phyloP scores from a whole-genome alignment of 352 stramenopile species.

The Globisporangium canariense region DNA sequence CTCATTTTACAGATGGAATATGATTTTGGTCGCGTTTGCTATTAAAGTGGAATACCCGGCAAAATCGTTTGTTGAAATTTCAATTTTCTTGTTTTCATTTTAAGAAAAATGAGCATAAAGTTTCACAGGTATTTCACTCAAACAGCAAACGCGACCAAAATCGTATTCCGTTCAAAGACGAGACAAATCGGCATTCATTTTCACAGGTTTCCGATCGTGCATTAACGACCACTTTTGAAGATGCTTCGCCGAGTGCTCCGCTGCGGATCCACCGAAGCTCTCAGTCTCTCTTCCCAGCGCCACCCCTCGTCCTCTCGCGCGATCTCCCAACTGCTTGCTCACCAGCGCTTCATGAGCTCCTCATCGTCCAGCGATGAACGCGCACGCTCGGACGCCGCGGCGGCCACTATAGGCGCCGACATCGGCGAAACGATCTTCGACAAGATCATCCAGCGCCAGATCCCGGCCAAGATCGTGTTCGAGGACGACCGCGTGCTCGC shows the following conservation, averaged over 20 bases:
- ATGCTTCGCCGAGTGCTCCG: conserved; percentile 26
- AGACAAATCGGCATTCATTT: no score
- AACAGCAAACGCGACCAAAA: no score
- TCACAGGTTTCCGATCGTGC: no score
- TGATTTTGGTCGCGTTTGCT: no score
- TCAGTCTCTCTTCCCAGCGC: not conserved
- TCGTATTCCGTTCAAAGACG: no score
- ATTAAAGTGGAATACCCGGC: no score
- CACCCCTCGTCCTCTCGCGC: conserved; percentile 4
- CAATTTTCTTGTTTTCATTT: no score
- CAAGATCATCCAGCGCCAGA: conserved; percentile 95
- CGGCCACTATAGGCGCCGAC: conserved; percentile 21
- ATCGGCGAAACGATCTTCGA: conserved; percentile 95
- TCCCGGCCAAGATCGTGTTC: conserved; percentile 95
- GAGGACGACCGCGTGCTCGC: conserved; percentile 95
- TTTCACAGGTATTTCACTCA: no score
- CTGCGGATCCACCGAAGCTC: conserved; percentile 10
- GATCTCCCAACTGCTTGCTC: conserved; percentile 10
- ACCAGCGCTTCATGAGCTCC: conserved; percentile 42
- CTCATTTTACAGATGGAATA: no score
- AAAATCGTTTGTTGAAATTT: no score
- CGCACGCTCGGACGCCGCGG: conserved; percentile 50
- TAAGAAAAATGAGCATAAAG: no score
- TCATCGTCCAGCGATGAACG: conserved; percentile 42
- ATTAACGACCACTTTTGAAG: no score